Evolutionary conservation across 352 stramenopile species (phyloP).

Genomic region (Phytophthora citricola): DNA sequence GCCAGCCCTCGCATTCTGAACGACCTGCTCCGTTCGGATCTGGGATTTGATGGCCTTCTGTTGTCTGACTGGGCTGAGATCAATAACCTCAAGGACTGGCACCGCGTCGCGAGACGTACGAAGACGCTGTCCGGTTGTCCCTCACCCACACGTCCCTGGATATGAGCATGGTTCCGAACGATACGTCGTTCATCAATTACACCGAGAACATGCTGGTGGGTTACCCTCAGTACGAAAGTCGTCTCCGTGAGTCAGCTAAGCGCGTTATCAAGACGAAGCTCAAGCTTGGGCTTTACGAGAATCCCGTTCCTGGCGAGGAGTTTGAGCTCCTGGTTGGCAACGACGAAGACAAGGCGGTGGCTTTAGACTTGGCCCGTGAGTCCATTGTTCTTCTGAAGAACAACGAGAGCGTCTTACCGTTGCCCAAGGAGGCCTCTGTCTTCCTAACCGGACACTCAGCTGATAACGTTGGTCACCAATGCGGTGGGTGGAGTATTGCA

Average conservation of each 20-base stretch:
- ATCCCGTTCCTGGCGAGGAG: conserved; percentile 51
- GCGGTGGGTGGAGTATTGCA: conserved; percentile 77
- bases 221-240: conserved; percentile 37
- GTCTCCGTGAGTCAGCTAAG: conserved; percentile 58
- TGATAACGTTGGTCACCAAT: conserved; percentile 68
- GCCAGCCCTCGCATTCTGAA: conserved; percentile 74
- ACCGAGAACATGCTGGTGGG: conserved; percentile 46
- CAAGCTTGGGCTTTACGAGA: conserved; percentile 70
- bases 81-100: conserved; percentile 72
- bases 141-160: conserved; percentile 86
- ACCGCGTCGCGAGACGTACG: conserved; percentile 47
- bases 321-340: conserved; percentile 47
- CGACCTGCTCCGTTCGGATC: conserved; percentile 73
- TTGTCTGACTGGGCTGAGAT: conserved; percentile 93
- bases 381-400: conserved; percentile 86
- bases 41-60: conserved; percentile 84
- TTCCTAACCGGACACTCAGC: conserved; percentile 70
- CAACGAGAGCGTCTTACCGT: conserved; percentile 51
- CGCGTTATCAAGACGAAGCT: conserved; percentile 77
- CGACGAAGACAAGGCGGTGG: conserved; percentile 48
- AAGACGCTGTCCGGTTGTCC: conserved; percentile 64
- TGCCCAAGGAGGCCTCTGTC: conserved; percentile 37
- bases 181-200: conserved; percentile 54
- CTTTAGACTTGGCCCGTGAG: conserved; percentile 69
- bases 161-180: conserved; percentile 88